phyloP scores from a whole-genome alignment of 495 filamentous ascomycete species.

The Penicillium chermesinum region DNA sequence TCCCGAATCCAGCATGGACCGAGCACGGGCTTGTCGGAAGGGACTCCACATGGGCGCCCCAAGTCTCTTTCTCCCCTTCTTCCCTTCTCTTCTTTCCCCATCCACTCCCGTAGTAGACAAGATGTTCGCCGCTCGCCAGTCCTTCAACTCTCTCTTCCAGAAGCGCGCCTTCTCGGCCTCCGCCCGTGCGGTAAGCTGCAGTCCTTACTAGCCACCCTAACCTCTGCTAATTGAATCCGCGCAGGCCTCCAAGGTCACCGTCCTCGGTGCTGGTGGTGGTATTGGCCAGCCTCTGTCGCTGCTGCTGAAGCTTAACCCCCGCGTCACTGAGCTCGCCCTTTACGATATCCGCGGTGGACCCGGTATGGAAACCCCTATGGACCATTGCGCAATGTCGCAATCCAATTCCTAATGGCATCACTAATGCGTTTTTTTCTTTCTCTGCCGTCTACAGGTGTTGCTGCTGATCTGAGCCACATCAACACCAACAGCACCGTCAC shows the following conservation, averaged over 20 bases:
- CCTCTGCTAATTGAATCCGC: slow-evolving; percentile 29
- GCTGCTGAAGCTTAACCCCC: slow-evolving; percentile 95
- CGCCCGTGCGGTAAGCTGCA: slow-evolving; percentile 68
- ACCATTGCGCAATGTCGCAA: not conserved
- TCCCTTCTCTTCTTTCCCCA: slow-evolving; percentile 13
- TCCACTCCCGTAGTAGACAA: slow-evolving; percentile 5
- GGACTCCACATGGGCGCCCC: slow-evolving; percentile 18
- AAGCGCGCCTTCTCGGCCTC: slow-evolving; percentile 91
- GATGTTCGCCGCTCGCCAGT: slow-evolving; percentile 75
- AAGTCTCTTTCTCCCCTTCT: slow-evolving; percentile 14
- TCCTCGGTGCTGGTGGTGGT: slow-evolving; percentile 92
- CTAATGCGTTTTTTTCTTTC: not conserved
- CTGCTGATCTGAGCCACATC: slow-evolving; percentile 95
- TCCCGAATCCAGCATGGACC: slow-evolving; percentile 7
- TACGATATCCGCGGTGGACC: slow-evolving; percentile 96
- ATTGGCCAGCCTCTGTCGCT: slow-evolving; percentile 98
- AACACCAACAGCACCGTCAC: slow-evolving; percentile 96
- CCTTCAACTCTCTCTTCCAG: slow-evolving; percentile 63
- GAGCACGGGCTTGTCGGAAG: slow-evolving; percentile 22
- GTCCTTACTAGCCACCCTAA: not conserved
- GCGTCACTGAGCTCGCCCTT: slow-evolving; percentile 84
- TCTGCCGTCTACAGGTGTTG: slow-evolving; percentile 86
- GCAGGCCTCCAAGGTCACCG: slow-evolving; percentile 92
- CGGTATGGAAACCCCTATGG: slow-evolving; percentile 54
- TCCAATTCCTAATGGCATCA: not conserved